These are phyloP conservation scores for Carnegiea gigantea DNA, from an alignment of 179 eudicot genomes.

Conservation along the genomic window DNA sequence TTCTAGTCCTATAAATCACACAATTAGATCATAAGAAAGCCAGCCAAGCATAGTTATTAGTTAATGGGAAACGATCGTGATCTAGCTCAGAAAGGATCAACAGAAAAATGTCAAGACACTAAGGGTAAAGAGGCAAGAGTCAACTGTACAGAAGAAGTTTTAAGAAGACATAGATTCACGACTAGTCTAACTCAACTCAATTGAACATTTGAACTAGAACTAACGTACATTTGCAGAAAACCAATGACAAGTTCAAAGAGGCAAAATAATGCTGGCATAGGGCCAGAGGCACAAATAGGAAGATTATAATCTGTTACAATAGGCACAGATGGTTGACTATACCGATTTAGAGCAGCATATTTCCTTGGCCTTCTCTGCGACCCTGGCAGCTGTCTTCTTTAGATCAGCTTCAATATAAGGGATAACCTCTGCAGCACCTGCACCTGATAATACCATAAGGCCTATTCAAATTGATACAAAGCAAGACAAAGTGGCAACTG, in stretches of 20 bases:
- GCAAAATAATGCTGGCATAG: neutral
- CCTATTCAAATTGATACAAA: neutral
- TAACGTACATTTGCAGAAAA: neutral
- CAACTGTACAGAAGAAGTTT: too few relatives aligned
- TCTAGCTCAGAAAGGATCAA: neutral
- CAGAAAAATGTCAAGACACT: too few relatives aligned
- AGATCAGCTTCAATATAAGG: conserved; percentile 52
- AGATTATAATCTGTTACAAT: neutral
- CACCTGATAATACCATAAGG: neutral
- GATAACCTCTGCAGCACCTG: conserved; percentile 51
- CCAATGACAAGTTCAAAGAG: neutral
- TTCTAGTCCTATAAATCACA: neutral
- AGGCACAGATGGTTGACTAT: conserved; percentile 2
- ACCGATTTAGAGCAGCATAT: conserved; percentile 59
- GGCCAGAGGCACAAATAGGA: neutral
- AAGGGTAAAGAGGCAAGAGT: too few relatives aligned
- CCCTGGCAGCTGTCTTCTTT: conserved; percentile 52
- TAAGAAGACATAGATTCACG: too few relatives aligned
- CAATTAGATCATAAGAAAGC: neutral
- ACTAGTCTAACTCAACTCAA: too few relatives aligned
- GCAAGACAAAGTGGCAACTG: neutral
- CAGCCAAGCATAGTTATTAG: neutral
- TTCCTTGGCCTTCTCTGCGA: conserved; percentile 48
- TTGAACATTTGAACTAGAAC: neutral
- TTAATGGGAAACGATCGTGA: neutral